Evolutionary conservation across 805 yeast genomes (phyloP).

Genomic region (Nakazawaea ernobii): DNA sequence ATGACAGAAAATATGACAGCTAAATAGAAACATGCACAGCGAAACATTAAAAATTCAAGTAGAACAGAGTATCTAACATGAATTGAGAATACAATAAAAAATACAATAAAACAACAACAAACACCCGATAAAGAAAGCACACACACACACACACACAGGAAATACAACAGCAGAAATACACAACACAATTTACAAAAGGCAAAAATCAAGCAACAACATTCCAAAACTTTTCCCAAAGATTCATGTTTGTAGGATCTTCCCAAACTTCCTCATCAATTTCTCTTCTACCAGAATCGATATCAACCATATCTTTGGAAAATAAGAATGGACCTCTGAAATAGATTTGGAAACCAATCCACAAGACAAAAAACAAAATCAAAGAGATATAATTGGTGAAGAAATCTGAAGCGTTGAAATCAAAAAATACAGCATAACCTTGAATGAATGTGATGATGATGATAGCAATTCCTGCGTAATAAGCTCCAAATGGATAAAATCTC

Average conservation of each 20-base stretch:
- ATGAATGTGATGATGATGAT: constrained; percentile 54
- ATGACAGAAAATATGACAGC: too few relatives aligned
- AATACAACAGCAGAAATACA: background rate
- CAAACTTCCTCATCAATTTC: constrained; percentile 54
- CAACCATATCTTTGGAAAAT: constrained; percentile 53
- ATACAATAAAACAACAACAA: too few relatives aligned
- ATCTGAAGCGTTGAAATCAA: constrained; percentile 42
- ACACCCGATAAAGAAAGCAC: background rate
- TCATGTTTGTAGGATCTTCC: constrained; percentile 51
- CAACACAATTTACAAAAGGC: too few relatives aligned
- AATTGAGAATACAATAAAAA: too few relatives aligned
- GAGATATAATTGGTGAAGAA: constrained; percentile 75
- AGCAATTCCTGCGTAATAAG: constrained; percentile 55
- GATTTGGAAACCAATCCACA: constrained; percentile 52
- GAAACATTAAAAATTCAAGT: too few relatives aligned
- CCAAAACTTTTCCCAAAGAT: constrained; percentile 54
- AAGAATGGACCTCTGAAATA: constrained; percentile 43
- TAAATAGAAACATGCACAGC: too few relatives aligned
- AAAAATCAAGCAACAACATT: constrained; percentile 25
- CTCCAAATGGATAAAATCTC: constrained; percentile 57
- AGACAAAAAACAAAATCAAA: constrained; percentile 48
- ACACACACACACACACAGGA: background rate
- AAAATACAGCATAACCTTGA: constrained; percentile 69
- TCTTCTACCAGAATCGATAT: constrained; percentile 63
- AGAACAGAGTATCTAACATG: too few relatives aligned